Conservation (phyloP, 73 alveolate genomes). For the Paramecium sonneborni region DNA sequence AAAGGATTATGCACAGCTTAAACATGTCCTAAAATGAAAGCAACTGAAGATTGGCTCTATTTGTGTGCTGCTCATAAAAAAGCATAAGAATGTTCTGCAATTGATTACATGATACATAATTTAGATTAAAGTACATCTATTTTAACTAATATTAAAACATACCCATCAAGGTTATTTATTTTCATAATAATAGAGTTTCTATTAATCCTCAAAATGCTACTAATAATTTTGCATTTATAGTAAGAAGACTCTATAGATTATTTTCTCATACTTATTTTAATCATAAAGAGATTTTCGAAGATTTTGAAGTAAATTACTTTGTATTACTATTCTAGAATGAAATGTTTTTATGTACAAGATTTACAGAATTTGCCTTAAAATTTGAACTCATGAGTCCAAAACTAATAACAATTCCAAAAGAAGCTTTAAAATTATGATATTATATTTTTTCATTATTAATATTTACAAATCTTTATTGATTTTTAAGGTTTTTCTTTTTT, state of each 20-base stretch:
- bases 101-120: constrained; percentile 98
- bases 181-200: constrained; percentile 72
- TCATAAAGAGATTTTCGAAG: constrained; percentile 92
- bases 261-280: constrained; percentile 95
- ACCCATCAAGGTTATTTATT: constrained; percentile 50
- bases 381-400: constrained; percentile 95
- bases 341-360: constrained; percentile 96
- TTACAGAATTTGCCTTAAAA: constrained; percentile 92
- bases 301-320: constrained; percentile 78
- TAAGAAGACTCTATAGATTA: constrained; percentile 94
- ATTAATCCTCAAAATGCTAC: constrained; percentile 86
- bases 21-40: constrained; percentile 98
- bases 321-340: constrained; percentile 66
- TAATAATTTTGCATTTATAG: constrained; percentile 87
- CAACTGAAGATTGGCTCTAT: constrained; percentile 98
- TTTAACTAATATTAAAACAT: constrained; percentile 88
- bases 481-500: background rate
- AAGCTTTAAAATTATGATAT: constrained; percentile 69
- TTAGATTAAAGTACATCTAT: constrained; percentile 94
- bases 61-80: constrained; percentile 97
- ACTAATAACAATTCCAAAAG: constrained; percentile 89
- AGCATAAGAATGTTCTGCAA: constrained; percentile 98
- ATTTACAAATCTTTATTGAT: background rate
- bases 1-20: constrained; percentile 94
- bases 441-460: background rate